Conservation (phyloP, 129 eudicot species). For the Lonicera japonica region DNA sequence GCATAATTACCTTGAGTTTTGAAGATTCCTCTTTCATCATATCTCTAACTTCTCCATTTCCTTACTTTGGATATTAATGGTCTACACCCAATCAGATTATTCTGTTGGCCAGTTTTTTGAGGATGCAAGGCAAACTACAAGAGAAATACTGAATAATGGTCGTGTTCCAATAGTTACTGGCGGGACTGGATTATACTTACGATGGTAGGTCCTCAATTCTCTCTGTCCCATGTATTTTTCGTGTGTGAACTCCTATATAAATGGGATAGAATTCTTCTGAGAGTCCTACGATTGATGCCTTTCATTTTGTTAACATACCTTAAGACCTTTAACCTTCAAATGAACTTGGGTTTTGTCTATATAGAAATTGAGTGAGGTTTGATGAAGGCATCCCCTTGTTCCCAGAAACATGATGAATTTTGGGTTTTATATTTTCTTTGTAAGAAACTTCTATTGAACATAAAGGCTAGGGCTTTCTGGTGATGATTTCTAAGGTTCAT, state of each 20-base stretch:
- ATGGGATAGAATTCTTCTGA: too few species aligned
- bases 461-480: background rate
- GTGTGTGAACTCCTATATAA: too few species aligned
- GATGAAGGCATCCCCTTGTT: too few species aligned
- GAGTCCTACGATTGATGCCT: too few species aligned
- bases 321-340: too few species aligned
- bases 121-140: slow-evolving; percentile 77
- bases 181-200: slow-evolving; percentile 88
- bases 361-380: too few species aligned
- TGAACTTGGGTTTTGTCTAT: too few species aligned
- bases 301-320: too few species aligned
- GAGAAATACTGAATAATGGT: slow-evolving; percentile 63
- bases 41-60: background rate
- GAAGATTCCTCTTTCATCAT: background rate
- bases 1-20: background rate
- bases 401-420: background rate
- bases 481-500: slow-evolving; percentile 51
- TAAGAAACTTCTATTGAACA: background rate
- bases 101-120: slow-evolving; percentile 90
- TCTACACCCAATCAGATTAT: slow-evolving; percentile 45
- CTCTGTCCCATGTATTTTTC: too few species aligned
- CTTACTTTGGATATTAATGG: slow-evolving; percentile 12
- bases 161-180: slow-evolving; percentile 88
- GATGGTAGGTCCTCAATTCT: slow-evolving; percentile 52
- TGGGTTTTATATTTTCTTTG: background rate